These are phyloP conservation scores for Berberis thunbergii DNA, from an alignment of 164 flowering plant genomes.

Conservation along the genomic window DNA sequence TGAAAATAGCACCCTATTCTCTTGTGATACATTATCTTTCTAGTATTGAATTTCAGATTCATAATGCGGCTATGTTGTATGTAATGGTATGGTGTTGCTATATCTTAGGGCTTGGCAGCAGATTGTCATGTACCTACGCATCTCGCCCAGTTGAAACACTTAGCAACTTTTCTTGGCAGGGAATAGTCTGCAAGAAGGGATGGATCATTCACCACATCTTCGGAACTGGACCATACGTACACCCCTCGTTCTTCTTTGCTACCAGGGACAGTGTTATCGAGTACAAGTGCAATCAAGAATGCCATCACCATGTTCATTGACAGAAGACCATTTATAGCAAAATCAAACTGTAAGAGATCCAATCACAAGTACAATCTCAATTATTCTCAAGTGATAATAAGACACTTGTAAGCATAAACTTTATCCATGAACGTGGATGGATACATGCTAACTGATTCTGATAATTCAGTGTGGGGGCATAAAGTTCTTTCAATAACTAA, in stretches of 20 bases:
- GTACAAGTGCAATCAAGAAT: constrained; percentile 56
- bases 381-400: no score
- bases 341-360: constrained; percentile 47
- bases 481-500: no score
- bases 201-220: constrained; percentile 46
- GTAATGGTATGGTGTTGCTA: no score
- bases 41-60: no score
- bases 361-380: background rate
- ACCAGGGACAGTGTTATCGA: constrained; percentile 89
- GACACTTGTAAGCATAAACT: no score
- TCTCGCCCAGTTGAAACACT: constrained; percentile 41
- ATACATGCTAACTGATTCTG: no score
- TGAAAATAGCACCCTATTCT: no score
- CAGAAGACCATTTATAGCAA: constrained; percentile 59
- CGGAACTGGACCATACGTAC: constrained; percentile 69
- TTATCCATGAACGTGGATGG: no score
- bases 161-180: constrained; percentile 45
- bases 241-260: constrained; percentile 76
- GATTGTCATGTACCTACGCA: constrained; percentile 32
- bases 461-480: no score
- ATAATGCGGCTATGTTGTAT: no score
- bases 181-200: constrained; percentile 43
- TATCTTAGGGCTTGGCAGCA: background rate
- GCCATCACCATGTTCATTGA: constrained; percentile 90
- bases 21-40: no score